A percentile compares a stretch with the other conserved stretches of the same genome.
Conservation (phyloP, 768 basidiomycete genomes). For the Kwoniella pini region DNA sequence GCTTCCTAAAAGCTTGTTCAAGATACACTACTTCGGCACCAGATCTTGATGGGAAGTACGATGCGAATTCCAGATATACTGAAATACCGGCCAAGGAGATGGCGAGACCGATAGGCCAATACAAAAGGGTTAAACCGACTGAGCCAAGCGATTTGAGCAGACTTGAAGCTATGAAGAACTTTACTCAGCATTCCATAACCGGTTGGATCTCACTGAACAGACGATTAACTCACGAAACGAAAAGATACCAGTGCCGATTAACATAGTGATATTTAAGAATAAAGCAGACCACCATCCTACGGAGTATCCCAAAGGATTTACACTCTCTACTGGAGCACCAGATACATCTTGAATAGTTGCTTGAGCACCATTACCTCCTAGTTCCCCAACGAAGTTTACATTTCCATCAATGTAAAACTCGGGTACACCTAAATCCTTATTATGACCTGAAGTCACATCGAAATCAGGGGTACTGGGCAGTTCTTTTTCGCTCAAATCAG, state of each 20-base stretch:
- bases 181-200: too few species aligned
- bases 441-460: too few species aligned
- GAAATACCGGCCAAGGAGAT: constrained; percentile 29
- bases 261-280: constrained; percentile 31
- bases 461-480: too few species aligned
- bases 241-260: constrained; percentile 43
- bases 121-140: constrained; percentile 32
- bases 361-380: constrained; percentile 21
- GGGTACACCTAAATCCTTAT: background rate
- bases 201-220: too few species aligned
- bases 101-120: constrained; percentile 30
- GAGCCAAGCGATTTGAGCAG: constrained; percentile 22
- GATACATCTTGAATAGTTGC: constrained; percentile 27
- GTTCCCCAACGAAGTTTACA: constrained; percentile 18
- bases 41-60: constrained; percentile 34
- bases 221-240: constrained; percentile 26
- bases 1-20: constrained; percentile 27
- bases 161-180: constrained; percentile 7
- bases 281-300: constrained; percentile 27
- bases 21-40: constrained; percentile 41
- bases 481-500: too few species aligned
- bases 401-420: constrained; percentile 13
- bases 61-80: constrained; percentile 34
- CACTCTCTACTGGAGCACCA: constrained; percentile 33
- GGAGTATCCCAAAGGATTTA: constrained; percentile 28